Evolutionary conservation across 2,329 filamentous ascomycete genomes (phyloP).

Genomic region (Pseudopyrenochaeta lycopersici): DNA sequence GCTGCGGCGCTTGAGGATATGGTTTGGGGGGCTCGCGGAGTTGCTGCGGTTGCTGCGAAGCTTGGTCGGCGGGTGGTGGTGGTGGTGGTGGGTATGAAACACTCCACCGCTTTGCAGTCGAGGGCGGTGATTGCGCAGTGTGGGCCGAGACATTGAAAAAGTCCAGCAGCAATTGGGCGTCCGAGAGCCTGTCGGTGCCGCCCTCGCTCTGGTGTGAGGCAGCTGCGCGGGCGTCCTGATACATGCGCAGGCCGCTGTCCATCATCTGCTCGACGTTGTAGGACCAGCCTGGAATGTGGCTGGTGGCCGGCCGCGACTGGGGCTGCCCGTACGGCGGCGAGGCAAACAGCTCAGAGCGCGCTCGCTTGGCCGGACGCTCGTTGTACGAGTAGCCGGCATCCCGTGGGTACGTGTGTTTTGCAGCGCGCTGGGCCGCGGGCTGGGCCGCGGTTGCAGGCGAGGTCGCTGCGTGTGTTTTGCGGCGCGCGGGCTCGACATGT

Average conservation of each 20-base stretch:
- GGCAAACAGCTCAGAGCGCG: constrained; percentile 65
- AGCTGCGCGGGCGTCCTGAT: constrained; percentile 24
- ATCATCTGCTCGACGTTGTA: constrained; percentile 52
- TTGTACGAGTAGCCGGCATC: constrained; percentile 24
- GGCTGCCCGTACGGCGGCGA: constrained; percentile 50
- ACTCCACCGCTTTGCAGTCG: constrained; percentile 40
- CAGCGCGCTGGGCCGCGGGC: constrained; percentile 29
- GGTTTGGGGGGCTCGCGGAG: constrained; percentile 18
- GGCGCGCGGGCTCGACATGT: constrained; percentile 32
- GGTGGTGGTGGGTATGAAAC: constrained; percentile 28
- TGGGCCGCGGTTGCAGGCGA: constrained; percentile 30
- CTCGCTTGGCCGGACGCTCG: constrained; percentile 67
- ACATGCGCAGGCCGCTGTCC: constrained; percentile 44
- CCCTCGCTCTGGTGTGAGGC: constrained; percentile 40
- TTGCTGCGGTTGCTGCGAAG: constrained; percentile 12
- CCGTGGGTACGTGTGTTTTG: constrained; percentile 28
- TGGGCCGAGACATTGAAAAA: constrained; percentile 48
- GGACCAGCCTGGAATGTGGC: constrained; percentile 53
- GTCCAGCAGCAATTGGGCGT: constrained; percentile 57
- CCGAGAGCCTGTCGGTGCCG: constrained; percentile 49
- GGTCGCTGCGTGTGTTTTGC: constrained; percentile 25
- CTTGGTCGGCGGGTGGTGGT: constrained; percentile 16
- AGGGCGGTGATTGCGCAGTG: constrained; percentile 36
- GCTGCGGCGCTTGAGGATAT: constrained; percentile 14
- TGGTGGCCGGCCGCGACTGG: constrained; percentile 56